Percentiles rank a stretch among this genome's conserved stretches.
Conservation (phyloP, 2,329 filamentous ascomycete species). For the Pseudocercospora cruenta region DNA sequence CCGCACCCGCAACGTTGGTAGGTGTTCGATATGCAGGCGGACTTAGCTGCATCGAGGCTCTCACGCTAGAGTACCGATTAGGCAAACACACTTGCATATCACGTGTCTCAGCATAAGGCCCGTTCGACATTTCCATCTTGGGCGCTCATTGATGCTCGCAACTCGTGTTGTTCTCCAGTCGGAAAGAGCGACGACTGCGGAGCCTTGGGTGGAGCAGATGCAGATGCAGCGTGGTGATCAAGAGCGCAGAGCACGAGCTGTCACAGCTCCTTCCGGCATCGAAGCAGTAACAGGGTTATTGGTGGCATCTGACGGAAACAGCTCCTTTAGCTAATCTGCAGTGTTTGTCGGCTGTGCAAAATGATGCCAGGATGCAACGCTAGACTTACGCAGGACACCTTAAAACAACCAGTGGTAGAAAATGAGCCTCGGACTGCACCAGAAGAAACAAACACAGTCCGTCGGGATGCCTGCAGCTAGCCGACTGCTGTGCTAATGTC, state of each 20-base stretch:
- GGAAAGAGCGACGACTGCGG: neutral
- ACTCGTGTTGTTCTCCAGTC: neutral
- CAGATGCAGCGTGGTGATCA: constrained; percentile 1
- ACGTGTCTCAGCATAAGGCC: neutral
- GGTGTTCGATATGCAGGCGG: constrained; percentile 1
- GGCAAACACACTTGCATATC: constrained; percentile 8
- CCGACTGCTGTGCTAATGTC: constrained; percentile 1
- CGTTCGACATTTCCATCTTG: neutral
- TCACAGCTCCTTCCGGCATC: constrained; percentile 7
- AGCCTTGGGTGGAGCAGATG: neutral
- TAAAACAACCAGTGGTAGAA: neutral
- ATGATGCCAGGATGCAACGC: neutral
- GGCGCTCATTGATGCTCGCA: neutral
- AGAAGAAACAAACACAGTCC: neutral
- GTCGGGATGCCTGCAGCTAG: constrained; percentile 2
- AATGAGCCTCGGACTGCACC: neutral
- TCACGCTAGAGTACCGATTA: neutral
- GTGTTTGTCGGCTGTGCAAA: constrained; percentile 1
- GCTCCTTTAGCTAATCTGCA: constrained; percentile 1
- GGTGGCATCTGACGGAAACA: constrained; percentile 5
- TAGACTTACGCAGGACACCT: neutral
- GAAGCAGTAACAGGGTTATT: neutral
- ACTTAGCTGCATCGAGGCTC: neutral
- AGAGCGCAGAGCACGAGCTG: constrained; percentile 2
- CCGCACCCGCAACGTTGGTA: neutral